Conservation (phyloP, 495 filamentous ascomycete species). For the Penicillium subrubescens region DNA sequence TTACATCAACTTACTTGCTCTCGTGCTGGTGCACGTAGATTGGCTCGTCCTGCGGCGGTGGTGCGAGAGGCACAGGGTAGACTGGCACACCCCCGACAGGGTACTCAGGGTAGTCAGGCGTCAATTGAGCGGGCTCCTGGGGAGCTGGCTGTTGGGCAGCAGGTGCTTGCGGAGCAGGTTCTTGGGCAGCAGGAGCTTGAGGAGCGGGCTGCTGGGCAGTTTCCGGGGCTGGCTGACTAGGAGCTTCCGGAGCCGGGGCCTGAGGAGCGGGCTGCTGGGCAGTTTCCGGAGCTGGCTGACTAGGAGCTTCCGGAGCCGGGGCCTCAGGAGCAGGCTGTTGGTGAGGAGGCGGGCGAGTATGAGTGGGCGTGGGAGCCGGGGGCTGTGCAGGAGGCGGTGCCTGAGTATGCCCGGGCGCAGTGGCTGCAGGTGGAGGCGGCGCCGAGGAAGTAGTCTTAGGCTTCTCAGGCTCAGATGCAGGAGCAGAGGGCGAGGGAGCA, state of each 20-base stretch:
- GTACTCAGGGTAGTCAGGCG: neutral
- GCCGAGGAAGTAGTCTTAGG: neutral
- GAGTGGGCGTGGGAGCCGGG: neutral
- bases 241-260: neutral
- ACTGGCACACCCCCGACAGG: constrained; percentile 5
- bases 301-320: neutral
- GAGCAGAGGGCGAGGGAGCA: constrained; percentile 2
- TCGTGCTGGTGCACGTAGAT: constrained; percentile 13
- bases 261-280: constrained; percentile 1
- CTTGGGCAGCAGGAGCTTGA: neutral
- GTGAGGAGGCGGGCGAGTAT: constrained; percentile 8
- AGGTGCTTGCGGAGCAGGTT: neutral
- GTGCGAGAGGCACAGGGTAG: constrained; percentile 22
- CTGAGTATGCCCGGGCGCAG: constrained; percentile 1
- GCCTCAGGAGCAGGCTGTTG: constrained; percentile 9
- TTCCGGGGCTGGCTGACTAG: neutral
- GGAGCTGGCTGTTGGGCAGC: constrained; percentile 8
- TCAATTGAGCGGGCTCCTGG: constrained; percentile 5
- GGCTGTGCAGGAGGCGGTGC: constrained; percentile 1
- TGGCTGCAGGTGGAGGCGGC: neutral
- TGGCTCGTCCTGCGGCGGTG: constrained; percentile 15
- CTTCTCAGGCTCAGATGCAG: neutral
- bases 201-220: neutral
- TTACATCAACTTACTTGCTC: neutral
- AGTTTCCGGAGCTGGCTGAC: neutral